Conservation (phyloP, 2,329 filamentous ascomycete species). For the Exophiala oligosperma region DNA sequence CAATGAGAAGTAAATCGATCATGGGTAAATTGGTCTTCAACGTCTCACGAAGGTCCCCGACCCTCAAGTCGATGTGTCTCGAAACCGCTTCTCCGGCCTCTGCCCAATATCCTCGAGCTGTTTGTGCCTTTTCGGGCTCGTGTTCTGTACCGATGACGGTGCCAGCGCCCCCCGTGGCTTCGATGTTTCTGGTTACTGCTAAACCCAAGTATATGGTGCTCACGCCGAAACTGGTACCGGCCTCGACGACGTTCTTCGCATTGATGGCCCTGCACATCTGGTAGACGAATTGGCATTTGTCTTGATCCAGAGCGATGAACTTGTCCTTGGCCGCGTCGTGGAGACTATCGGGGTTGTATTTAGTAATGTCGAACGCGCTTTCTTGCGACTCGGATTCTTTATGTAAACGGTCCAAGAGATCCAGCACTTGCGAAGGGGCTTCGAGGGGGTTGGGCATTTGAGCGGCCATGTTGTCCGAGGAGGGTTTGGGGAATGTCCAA, state of each 20-base stretch:
- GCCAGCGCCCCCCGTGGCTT: constrained; percentile 29
- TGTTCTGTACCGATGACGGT: constrained; percentile 43
- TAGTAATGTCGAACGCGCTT: not conserved
- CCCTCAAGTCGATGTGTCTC: constrained; percentile 39
- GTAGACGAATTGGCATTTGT: constrained; percentile 43
- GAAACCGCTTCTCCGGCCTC: constrained; percentile 35
- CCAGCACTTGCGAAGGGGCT: constrained; percentile 27
- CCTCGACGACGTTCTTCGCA: constrained; percentile 41
- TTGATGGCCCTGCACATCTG: constrained; percentile 35
- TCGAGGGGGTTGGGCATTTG: constrained; percentile 7
- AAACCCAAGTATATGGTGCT: constrained; percentile 46
- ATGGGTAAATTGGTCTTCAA: constrained; percentile 31
- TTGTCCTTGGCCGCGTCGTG: constrained; percentile 35
- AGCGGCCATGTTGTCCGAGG: not conserved
- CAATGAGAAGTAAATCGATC: constrained; percentile 39
- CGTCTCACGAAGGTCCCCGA: constrained; percentile 43
- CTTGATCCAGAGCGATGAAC: constrained; percentile 43
- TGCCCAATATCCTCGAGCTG: constrained; percentile 38
- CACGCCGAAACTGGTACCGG: constrained; percentile 45
- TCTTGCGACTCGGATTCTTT: constrained; percentile 9
- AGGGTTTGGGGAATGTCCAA: not conserved
- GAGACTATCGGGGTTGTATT: constrained; percentile 7
- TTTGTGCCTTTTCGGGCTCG: constrained; percentile 36
- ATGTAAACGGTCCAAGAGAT: constrained; percentile 16
- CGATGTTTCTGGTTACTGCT: constrained; percentile 32